Evolutionary conservation across 208 protist species (phyloP).

Genomic region (Acanthamoeba triangularis): DNA sequence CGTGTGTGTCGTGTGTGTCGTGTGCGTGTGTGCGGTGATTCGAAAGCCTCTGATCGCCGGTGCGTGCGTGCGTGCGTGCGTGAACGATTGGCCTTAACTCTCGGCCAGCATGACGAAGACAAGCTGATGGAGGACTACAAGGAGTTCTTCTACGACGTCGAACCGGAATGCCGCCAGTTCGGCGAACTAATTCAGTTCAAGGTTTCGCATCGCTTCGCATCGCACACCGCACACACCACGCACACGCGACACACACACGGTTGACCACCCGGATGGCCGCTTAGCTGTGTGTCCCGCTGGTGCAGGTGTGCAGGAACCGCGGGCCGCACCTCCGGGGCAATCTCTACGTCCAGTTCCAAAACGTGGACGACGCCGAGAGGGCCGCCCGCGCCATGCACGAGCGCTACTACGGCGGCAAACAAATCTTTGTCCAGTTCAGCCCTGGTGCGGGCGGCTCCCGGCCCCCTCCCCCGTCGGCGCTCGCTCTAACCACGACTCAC

Average conservation of each 20-base stretch:
- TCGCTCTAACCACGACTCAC: background rate
- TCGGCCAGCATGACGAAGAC: conserved; percentile 44
- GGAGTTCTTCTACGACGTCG: conserved; percentile 66
- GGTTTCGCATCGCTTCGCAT: background rate
- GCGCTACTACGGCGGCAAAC: conserved; percentile 64
- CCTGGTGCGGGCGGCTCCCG: background rate
- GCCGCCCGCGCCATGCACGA: conserved; percentile 11
- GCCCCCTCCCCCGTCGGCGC: background rate
- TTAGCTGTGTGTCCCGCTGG: too few relatives aligned
- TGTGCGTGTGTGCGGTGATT: background rate
- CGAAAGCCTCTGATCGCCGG: background rate
- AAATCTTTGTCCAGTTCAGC: conserved; percentile 42
- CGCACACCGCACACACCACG: background rate
- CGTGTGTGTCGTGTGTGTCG: background rate
- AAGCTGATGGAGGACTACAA: conserved; percentile 49
- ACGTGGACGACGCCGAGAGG: background rate
- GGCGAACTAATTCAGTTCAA: conserved; percentile 63
- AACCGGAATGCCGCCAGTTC: conserved; percentile 15
- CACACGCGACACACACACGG: background rate
- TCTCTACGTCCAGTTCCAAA: conserved; percentile 58
- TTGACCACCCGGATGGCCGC: background rate
- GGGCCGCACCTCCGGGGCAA: conserved; percentile 67
- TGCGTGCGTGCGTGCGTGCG: background rate
- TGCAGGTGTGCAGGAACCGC: conserved; percentile 63
- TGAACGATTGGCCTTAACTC: conserved; percentile 11